These are phyloP conservation scores for Vitis amurensis DNA, from an alignment of 164 flowering plant genomes.

Conservation along the genomic window DNA sequence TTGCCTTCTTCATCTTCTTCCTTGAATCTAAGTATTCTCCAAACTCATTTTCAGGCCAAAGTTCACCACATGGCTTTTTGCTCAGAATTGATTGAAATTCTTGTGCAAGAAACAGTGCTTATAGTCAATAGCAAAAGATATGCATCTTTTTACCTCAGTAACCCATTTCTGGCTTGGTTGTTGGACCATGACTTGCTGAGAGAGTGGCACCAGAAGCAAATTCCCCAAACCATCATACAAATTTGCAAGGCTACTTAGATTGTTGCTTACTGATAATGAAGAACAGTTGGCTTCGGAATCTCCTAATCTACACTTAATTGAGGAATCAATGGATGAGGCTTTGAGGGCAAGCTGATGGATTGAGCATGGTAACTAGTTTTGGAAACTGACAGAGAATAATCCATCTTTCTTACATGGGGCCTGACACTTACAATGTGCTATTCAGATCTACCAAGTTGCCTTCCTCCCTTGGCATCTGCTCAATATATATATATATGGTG, in stretches of 20 bases:
- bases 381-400: neutral
- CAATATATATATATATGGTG: too few species aligned
- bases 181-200: slow-evolving; percentile 22
- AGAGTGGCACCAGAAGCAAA: slow-evolving; percentile 27
- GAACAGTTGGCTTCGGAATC: slow-evolving; percentile 16
- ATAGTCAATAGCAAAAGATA: slow-evolving; percentile 27
- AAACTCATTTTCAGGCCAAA: slow-evolving; percentile 6
- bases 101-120: slow-evolving; percentile 3
- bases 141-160: slow-evolving; percentile 28
- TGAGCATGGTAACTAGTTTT: slow-evolving; percentile 20
- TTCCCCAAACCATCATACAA: slow-evolving; percentile 26
- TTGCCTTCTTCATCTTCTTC: slow-evolving; percentile 17
- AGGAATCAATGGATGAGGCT: slow-evolving; percentile 20
- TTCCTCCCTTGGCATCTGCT: too few species aligned
- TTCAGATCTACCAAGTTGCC: too few species aligned
- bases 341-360: slow-evolving; percentile 28
- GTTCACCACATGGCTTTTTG: slow-evolving; percentile 11
- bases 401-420: too few species aligned
- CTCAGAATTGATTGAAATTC: slow-evolving; percentile 19
- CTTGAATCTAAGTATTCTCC: slow-evolving; percentile 11
- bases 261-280: slow-evolving; percentile 18
- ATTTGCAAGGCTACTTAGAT: slow-evolving; percentile 25
- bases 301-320: slow-evolving; percentile 20
- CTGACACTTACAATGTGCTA: too few species aligned
- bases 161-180: slow-evolving; percentile 6